Base-by-base conservation (phyloP, 2,329 filamentous ascomycete genomes). In the Xylariomycetidae sp. region DNA sequence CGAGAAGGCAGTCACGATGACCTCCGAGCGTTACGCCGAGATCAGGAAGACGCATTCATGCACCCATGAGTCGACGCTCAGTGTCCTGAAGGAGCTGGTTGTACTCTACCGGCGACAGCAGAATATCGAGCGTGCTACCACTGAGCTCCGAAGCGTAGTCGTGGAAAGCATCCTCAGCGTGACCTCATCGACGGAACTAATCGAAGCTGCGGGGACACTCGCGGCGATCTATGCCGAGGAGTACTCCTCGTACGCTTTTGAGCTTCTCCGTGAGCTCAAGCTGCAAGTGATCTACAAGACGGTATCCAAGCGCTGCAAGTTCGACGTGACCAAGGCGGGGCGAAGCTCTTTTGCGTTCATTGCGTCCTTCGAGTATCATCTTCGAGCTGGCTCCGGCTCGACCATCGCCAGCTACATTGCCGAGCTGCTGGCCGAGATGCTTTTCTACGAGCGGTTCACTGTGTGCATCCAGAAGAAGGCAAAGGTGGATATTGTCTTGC, bases 1-100 rank as follows among this genome's bases (percentile, higher is more conserved):
- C 5, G 40, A 42, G 22, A 42, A 42, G 19, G 40, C 40, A 8
- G 40, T 34, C 6, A 32, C 28, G 5, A 40, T 42, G 40, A 42
- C 40, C 4, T 30, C 32, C 8, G 34, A 37, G 26, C 40, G 37
- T 5, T 42, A 42, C 15, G 13, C 20, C 10, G 40, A 42, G 14
- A 17, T 40, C 17, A 37, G 17, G 37, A 42, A 42, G 27, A 35
- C 31, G 3, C 30, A 37, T 13, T 38, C 37, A 6, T 18, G 29
- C 16, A 40, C 34, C 14, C 40, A 42, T 9, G 37, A 42, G 34
- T 32, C 37, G 4, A 42, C 40, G 12, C 31, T 42, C 10, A 30
- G 31, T 1, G 31, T 32, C 2, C 23, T 42, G 15, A 42, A 37
- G 18, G 40, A 42, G 29, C 37, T 42, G 2, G 40, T 42, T 3